Evolutionary conservation across 306 rosid genomes (phyloP).

Genomic region (Citrullus mucosospermus): DNA sequence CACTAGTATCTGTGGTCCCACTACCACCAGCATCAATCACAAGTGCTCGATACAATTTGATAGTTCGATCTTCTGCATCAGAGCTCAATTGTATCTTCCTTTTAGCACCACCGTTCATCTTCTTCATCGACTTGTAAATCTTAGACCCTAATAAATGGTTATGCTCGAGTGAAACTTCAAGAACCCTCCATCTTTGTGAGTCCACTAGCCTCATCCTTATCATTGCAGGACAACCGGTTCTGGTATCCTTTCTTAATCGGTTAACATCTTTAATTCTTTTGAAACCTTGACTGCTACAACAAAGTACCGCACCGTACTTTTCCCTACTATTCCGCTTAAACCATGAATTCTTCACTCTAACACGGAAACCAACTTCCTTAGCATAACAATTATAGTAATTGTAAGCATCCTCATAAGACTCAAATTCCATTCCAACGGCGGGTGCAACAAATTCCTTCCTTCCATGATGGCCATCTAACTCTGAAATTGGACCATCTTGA

Average conservation of each 20-base stretch:
- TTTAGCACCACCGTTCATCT: slow-evolving; percentile 47
- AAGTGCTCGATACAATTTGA: slow-evolving; percentile 76
- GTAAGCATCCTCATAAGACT: slow-evolving; percentile 90
- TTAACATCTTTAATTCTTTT: slow-evolving; percentile 77
- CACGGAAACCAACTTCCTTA: slow-evolving; percentile 81
- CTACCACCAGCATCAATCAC: slow-evolving; percentile 69
- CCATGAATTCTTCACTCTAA: slow-evolving; percentile 95
- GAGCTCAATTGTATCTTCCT: slow-evolving; percentile 40
- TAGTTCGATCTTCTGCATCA: slow-evolving; percentile 51
- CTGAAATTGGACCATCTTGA: slow-evolving; percentile 24
- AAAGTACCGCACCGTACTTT: slow-evolving; percentile 92
- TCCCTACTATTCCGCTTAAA: slow-evolving; percentile 88
- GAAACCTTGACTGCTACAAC: slow-evolving; percentile 98
- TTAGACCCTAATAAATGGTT: slow-evolving; percentile 72
- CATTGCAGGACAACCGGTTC: slow-evolving; percentile 99
- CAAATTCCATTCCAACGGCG: slow-evolving; percentile 92
- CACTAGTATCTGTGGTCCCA: slow-evolving; percentile 24
- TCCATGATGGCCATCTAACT: slow-evolving; percentile 42
- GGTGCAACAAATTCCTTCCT: slow-evolving; percentile 66
- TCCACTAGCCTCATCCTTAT: slow-evolving; percentile 80
- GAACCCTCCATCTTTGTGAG: slow-evolving; percentile 84
- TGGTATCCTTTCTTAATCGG: slow-evolving; percentile 79
- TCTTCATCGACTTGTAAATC: slow-evolving; percentile 45
- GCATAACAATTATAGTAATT: slow-evolving; percentile 86
- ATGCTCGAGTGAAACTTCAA: slow-evolving; percentile 74